These are phyloP conservation scores for Erodium texanum DNA, from an alignment of 441 rosid species.

Conservation along the genomic window DNA sequence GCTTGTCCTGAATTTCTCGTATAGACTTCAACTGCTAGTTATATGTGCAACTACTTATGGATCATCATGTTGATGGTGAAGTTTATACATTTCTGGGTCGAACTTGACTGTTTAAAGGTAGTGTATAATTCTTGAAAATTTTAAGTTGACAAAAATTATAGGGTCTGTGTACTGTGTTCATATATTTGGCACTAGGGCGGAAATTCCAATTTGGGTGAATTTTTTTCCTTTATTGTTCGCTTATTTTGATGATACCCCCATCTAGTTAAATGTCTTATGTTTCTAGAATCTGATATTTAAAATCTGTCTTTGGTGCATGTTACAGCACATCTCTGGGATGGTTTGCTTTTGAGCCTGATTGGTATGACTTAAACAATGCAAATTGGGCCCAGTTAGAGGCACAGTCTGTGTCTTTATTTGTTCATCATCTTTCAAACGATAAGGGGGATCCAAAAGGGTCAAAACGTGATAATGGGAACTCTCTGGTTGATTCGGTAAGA, in stretches of 20 bases:
- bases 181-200: slow-evolving; percentile 10
- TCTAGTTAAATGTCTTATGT: slow-evolving; percentile 3
- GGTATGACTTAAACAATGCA: slow-evolving; percentile 55
- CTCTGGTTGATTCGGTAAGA: slow-evolving; percentile 47
- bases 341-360: slow-evolving; percentile 96
- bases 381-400: slow-evolving; percentile 81
- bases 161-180: slow-evolving; percentile 7
- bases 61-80: not conserved
- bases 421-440: slow-evolving; percentile 66
- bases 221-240: slow-evolving; percentile 1
- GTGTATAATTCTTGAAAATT: slow-evolving; percentile 4
- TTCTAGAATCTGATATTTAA: slow-evolving; percentile 15
- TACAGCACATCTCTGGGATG: slow-evolving; percentile 90
- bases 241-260: not conserved
- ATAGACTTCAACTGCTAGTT: not conserved
- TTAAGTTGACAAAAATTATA: not conserved
- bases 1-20: not conserved
- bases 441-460: slow-evolving; percentile 50
- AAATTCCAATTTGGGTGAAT: slow-evolving; percentile 8
- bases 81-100: not conserved
- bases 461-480: slow-evolving; percentile 47
- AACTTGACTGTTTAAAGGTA: slow-evolving; percentile 8
- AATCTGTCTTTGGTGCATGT: slow-evolving; percentile 25
- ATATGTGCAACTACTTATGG: slow-evolving; percentile 1
- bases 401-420: slow-evolving; percentile 68